Evolutionary conservation across 108 stramenopile genomes (phyloP), one percentile per base, ranked within the genome.

Genomic region (Cylindrotheca closterium): DNA sequence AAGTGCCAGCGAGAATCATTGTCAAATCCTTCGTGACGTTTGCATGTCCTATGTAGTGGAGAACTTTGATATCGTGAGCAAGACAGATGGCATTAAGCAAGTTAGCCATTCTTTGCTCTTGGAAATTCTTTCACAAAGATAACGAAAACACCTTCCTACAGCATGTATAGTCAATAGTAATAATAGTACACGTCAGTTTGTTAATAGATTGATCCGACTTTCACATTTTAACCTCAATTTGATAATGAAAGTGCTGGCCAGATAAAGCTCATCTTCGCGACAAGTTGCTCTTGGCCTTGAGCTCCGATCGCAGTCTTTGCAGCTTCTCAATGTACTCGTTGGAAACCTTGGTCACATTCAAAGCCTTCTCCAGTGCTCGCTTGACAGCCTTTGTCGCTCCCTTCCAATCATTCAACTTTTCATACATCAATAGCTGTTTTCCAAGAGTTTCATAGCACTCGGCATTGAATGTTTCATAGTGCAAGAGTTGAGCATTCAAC

Each of bases 1-100:
- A 61, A 85, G 70, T 30, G 98, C 98, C 3, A 84, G 92, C 61
- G 91, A 95, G 49, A 82, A 92, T 32, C 90, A 96, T 67, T 96
- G 96, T 48, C 86, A 81, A 48, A 86, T 85, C 1, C 70, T 98
- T 32, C 88, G 94, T 57, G 90, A 93, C 47, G 79, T 90, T 57
- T 89, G 93, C 63, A 93, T 96, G 80, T 78, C 80, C 19, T 97
- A 91, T 67, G 87, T 97, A 55, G 85, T 97, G 0, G 84, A 79
- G 10, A 93, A 98, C 53, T 98, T 98, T 80, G 98, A 98, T 72
- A 76, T 79, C 34, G 89, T 98, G 19, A 91, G 93, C 54, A 96
- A 96, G 72, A 92, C 91, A 22, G 92, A 93, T 33, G 96, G 95
- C 28, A 96, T 98, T 75, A 94, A 93, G 57, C 67, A 84, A 30